phyloP scores from a whole-genome alignment of 2,329 filamentous ascomycete species.

The Trichoderma pleuroti region DNA sequence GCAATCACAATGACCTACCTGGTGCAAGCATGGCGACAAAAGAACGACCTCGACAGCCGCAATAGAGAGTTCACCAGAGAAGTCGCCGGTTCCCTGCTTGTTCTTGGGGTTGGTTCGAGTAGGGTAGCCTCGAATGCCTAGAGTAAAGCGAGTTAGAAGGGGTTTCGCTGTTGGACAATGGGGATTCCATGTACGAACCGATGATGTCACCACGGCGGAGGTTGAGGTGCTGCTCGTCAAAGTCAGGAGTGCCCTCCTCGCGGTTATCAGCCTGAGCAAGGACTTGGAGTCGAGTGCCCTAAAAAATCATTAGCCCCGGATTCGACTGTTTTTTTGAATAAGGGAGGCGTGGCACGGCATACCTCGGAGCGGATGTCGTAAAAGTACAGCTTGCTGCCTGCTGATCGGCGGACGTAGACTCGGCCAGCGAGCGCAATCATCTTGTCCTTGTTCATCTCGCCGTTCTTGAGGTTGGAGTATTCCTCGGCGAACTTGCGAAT shows the following conservation, averaged over 20 bases:
- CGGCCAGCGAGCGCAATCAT: slow-evolving; percentile 75
- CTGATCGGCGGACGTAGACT: slow-evolving; percentile 82
- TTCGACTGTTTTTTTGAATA: not conserved
- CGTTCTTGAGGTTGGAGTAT: slow-evolving; percentile 79
- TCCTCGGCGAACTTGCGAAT: slow-evolving; percentile 75
- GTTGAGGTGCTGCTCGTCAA: slow-evolving; percentile 84
- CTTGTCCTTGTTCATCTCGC: slow-evolving; percentile 74
- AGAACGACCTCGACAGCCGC: slow-evolving; percentile 84
- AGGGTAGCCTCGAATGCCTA: slow-evolving; percentile 31
- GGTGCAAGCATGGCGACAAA: slow-evolving; percentile 83
- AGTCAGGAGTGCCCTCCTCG: slow-evolving; percentile 61
- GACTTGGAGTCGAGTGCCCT: slow-evolving; percentile 73
- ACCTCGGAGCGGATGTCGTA: slow-evolving; percentile 61
- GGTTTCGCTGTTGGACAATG: not conserved
- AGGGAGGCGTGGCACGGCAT: not conserved
- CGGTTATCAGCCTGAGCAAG: slow-evolving; percentile 85
- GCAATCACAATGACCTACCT: slow-evolving; percentile 32
- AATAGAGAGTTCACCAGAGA: slow-evolving; percentile 79
- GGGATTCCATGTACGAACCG: slow-evolving; percentile 45
- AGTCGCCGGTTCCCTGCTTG: slow-evolving; percentile 69
- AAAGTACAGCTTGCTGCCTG: slow-evolving; percentile 83
- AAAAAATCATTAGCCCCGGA: not conserved
- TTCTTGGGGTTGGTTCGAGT: slow-evolving; percentile 80
- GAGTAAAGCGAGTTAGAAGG: not conserved
- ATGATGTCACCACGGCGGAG: slow-evolving; percentile 91